Evolutionary conservation across 169 alveolate species (phyloP), one percentile per base, ranked within the genome.

Genomic region (Haemoproteus tartakovskyi): DNA sequence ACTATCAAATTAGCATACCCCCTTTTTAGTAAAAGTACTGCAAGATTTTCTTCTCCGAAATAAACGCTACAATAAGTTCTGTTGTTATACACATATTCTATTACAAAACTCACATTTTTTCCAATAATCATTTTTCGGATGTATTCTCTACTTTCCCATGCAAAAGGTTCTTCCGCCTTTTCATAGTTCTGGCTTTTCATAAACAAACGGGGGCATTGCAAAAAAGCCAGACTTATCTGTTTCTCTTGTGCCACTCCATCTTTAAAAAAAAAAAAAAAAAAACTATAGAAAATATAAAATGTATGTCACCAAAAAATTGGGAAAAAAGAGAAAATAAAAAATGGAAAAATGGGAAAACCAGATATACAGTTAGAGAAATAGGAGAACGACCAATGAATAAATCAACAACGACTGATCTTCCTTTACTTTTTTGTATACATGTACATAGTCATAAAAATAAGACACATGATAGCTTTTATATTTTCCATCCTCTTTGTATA

Each of bases 131-230:
- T 21, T 67, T 67, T 67, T 40, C 82, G 46, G n/a, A 67, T 52
- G 24, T 41, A 56, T 27, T 67, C 82, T 27, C 82, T 67, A 18
- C 82, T 67, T 16, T 67, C 82, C 82, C 82, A 67, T n/a, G 82
- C 82, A 18, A 67, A 67, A 27, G 82, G 74, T 40, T 67, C 82
- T 27, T 67, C 82, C 40, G n/a, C 45, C 47, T 67, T 67, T 36
- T 67, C 82, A 0, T 9, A 22, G 45, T 38, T 67, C 27, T 67
- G 82, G 12, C 74, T 67, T 11, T 67, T 67, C 70, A 67, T 56
- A 30, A 52, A 67, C 38, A 67, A 22, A 36, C 43, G 51, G 3
- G 82, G 74, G 48, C 74, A 52, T 11, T 67, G 67, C 4, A 67
- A 41, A 19, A 67, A 67, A 8, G 82, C 82, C 19, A 67, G n/a